Base-by-base conservation (phyloP, 306 rosid genomes). In the Sechiopsis laciniata region DNA sequence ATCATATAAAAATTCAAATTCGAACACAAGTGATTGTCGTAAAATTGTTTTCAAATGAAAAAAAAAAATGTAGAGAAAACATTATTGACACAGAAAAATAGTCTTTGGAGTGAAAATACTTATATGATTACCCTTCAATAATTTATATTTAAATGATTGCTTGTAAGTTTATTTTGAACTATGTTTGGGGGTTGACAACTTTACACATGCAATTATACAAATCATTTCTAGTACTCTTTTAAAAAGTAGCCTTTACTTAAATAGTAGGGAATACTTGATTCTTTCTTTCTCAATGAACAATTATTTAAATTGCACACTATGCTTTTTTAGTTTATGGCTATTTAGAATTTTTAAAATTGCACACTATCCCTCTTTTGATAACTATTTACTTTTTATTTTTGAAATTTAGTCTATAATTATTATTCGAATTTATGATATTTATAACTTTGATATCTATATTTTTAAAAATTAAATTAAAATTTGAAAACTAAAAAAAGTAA, bases 241-340 rank as follows among this genome's bases (percentile, higher is more conserved):
- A 62, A 15, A 62, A 32, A 9, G 32, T 61, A 7, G 45, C 67
- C 46, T 61, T 61, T 61, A 61, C 46, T 29, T 61, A 61, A 61
- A 26, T 45, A 45, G 15, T 61, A 13, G 67, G 46, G 67, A 61
- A 61, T 60, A 60, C 66, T 60, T 60, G 42, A 60, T 60, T 60
- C 66, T 60, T 26, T 60, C 37, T 60, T 60, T 60, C 66, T 60
- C 19, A 60, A 24, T 60, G n/a, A 12, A 4, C 17, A 5, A 9
- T 10, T 10, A 22, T 58, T 60, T 60, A 22, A 60, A 60, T 58
- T 58, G 37, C 37, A 58, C 0, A 17, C 9, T 56, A 56, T 20
- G 63, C 3, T 32, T 6, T 6, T 58, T 14, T 61, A 32, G 45
- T 61, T 6, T 32, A 61, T 61, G 40, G 68, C 17, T 29, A 6